phyloP scores from a whole-genome alignment of 352 stramenopile genomes.

The Phytophthora hybrid region DNA sequence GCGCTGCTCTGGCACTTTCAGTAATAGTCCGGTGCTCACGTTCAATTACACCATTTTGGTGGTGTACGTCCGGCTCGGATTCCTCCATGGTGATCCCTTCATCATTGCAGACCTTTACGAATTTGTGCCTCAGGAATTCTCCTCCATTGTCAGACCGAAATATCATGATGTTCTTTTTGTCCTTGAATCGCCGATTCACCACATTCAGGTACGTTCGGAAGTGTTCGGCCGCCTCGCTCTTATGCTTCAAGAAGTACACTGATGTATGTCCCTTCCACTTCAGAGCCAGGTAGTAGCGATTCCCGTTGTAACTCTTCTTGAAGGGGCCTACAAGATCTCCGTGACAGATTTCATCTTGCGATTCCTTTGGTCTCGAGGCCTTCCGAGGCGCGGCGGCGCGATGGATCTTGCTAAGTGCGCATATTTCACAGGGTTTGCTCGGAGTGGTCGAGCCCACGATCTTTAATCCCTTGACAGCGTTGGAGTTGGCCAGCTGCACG shows the following conservation, averaged over 20 bases:
- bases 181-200: constrained; percentile 5
- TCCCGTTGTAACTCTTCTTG: constrained; percentile 13
- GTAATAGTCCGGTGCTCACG: constrained; percentile 10
- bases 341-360: constrained; percentile 9
- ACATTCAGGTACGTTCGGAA: constrained; percentile 17
- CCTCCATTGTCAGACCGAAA: constrained; percentile 21
- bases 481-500: neutral
- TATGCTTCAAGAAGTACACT: constrained; percentile 17
- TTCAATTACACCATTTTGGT: constrained; percentile 20
- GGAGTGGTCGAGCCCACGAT: neutral
- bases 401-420: neutral
- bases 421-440: neutral
- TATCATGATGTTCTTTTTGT: neutral
- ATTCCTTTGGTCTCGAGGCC: neutral
- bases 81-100: constrained; percentile 13
- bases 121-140: neutral
- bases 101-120: neutral
- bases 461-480: neutral
- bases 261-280: constrained; percentile 19
- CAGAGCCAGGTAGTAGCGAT: constrained; percentile 11
- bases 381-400: too few relatives aligned
- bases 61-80: constrained; percentile 2
- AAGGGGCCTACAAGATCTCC: constrained; percentile 7
- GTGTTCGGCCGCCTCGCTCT: constrained; percentile 4
- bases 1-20: neutral